Evolutionary conservation across 257 asterid species (phyloP), one percentile per base, ranked within the genome.

Genomic region (Nicotiana noctiflora): DNA sequence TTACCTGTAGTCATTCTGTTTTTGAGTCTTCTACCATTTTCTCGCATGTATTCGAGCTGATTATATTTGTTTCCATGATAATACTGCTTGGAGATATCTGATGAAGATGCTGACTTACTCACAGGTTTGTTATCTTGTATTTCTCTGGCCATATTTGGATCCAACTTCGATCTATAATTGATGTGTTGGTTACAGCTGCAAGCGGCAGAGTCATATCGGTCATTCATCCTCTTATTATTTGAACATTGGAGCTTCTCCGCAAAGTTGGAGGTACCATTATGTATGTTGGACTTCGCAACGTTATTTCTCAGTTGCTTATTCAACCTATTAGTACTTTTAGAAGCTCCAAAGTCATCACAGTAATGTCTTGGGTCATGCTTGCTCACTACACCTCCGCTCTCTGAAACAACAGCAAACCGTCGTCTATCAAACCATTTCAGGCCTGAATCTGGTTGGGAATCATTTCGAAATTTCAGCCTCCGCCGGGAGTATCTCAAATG

Each of bases 121-220:
- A 79, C 84, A 72, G 83, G 85, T 81, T 86, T 91, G 52, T 88
- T 87, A 46, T 89, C 93, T 79, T 85, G 85, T 34, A 53, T 91
- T 52, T 77, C 85, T 86, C 93, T 87, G 63, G 86, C 66, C 5
- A 51, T 51, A 74, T 86, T 86, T 0, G 89, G 77, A 81, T 89
- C 95, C 23, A 86, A 84, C 86, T 92, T 93, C 49, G 91, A 84
- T 80, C 94, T 87, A 82, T 85, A 88, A 65, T 91, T 95, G 29
- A 79, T 86, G 74, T 88, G 93, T 75, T 91, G 90, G 86, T 88
- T 89, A 83, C 96, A 93, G 88, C 90, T 86, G 92, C 97, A 91
- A 84, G 87, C 75, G 55, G 86, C 86, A 77, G 91, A 83, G 68
- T 91, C 88, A 52, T 86, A 88, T 85, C 90, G 87, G 80, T 89